Evolutionary conservation across 2,329 filamentous ascomycete species (phyloP).

Genomic region (Pseudocercospora pini-densiflorae): DNA sequence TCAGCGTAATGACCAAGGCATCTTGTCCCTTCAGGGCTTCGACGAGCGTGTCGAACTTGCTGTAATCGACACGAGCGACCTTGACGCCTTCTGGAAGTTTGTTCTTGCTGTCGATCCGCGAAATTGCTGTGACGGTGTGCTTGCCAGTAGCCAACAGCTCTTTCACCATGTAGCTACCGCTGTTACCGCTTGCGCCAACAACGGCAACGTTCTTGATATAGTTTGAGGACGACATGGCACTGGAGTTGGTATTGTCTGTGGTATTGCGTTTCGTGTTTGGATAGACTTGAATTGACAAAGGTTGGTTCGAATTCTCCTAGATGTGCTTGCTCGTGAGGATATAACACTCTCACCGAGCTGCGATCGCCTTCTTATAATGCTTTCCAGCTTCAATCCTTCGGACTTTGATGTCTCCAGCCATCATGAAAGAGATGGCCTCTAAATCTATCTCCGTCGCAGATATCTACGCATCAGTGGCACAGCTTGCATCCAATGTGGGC

Average conservation of each 20-base stretch:
- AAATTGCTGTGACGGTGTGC: slow-evolving; percentile 57
- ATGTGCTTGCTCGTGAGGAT: background rate
- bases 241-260: background rate
- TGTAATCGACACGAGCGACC: slow-evolving; percentile 53
- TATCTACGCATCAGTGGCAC: background rate
- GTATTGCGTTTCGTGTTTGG: background rate
- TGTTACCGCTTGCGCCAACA: slow-evolving; percentile 47
- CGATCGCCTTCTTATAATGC: background rate
- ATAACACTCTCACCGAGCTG: background rate
- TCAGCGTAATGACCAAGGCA: slow-evolving; percentile 46
- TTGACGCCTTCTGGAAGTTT: slow-evolving; percentile 48
- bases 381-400: background rate
- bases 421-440: background rate
- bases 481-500: background rate
- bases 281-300: background rate
- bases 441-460: background rate
- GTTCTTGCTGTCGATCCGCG: slow-evolving; percentile 49
- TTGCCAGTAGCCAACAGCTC: slow-evolving; percentile 51
- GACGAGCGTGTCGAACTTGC: slow-evolving; percentile 45
- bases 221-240: slow-evolving; percentile 20
- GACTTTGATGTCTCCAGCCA: background rate
- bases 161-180: slow-evolving; percentile 45
- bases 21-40: slow-evolving; percentile 45
- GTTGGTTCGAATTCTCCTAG: background rate
- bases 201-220: slow-evolving; percentile 46